Percentiles rank a stretch among this genome's conserved stretches.
These are phyloP conservation scores for Tuber brumale DNA, from an alignment of 495 filamentous ascomycete species.

Conservation along the genomic window DNA sequence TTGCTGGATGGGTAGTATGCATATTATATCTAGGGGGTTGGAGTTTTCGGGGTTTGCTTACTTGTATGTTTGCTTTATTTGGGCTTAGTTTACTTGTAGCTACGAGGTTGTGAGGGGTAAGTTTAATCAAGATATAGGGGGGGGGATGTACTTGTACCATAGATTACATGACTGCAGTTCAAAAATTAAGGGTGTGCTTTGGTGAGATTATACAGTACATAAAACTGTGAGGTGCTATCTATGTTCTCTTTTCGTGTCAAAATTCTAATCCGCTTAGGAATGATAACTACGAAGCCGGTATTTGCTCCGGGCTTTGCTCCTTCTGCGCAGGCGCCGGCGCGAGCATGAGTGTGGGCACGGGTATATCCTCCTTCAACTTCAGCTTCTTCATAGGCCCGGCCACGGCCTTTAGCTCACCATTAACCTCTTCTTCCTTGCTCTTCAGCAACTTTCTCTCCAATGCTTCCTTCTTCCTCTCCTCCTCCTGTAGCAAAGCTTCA, in stretches of 20 bases:
- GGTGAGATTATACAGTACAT: background rate
- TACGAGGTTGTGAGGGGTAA: background rate
- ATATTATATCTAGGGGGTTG: background rate
- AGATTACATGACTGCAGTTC: background rate
- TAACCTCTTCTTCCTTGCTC: conserved; percentile 34
- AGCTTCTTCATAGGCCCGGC: conserved; percentile 46
- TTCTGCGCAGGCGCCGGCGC: conserved; percentile 40
- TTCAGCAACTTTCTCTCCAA: conserved; percentile 42
- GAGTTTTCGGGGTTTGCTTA: conserved; percentile 1
- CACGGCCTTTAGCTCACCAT: conserved; percentile 30
- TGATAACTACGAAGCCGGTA: conserved; percentile 22
- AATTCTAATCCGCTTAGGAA: background rate
- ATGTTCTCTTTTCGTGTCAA: background rate
- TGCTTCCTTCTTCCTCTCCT: conserved; percentile 49
- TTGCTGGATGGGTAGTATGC: background rate
- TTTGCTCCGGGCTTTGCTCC: conserved; percentile 29
- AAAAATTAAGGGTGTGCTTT: background rate
- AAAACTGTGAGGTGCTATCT: background rate
- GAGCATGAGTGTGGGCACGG: background rate
- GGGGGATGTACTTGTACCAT: too few relatives aligned
- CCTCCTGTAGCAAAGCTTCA: conserved; percentile 63
- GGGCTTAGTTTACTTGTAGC: background rate
- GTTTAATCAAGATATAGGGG: background rate
- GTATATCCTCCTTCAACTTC: conserved; percentile 27
- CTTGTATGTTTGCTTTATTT: background rate